Conservation (phyloP, 305 asterid genomes). For the Fraxinus ornus region DNA sequence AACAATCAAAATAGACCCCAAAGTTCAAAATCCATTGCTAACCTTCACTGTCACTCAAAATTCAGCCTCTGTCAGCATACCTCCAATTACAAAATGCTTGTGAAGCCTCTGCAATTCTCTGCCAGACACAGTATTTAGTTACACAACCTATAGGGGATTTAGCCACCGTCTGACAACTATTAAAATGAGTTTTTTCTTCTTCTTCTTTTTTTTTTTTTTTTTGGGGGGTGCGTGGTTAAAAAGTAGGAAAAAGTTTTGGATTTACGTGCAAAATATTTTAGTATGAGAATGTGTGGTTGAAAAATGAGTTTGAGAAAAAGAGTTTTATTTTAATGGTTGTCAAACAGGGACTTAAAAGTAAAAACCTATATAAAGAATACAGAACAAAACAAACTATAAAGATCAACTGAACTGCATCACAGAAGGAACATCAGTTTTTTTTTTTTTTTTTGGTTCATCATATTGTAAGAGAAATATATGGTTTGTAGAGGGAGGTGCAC, state of each 20-base stretch:
- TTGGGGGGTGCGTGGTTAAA: background rate
- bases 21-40: constrained; percentile 31
- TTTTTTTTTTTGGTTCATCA: background rate
- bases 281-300: background rate
- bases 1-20: constrained; percentile 5
- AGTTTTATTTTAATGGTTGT: background rate
- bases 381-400: background rate
- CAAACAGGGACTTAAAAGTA: constrained; percentile 18
- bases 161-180: background rate
- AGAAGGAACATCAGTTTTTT: background rate
- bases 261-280: background rate
- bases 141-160: constrained; percentile 30
- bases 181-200: background rate
- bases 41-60: constrained; percentile 98
- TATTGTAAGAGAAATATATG: background rate
- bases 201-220: no score
- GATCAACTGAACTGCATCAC: background rate
- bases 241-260: background rate
- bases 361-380: background rate
- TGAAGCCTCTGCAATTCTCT: constrained; percentile 89
- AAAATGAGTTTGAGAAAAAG: background rate
- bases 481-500: background rate
- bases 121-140: constrained; percentile 54
- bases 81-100: constrained; percentile 81
- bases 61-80: constrained; percentile 82